A percentile compares a stretch with the other conserved stretches of the same genome.
Evolutionary conservation across 1,139 yeast genomes (phyloP).

Genomic region (Lodderomyces metapsilosis): DNA sequence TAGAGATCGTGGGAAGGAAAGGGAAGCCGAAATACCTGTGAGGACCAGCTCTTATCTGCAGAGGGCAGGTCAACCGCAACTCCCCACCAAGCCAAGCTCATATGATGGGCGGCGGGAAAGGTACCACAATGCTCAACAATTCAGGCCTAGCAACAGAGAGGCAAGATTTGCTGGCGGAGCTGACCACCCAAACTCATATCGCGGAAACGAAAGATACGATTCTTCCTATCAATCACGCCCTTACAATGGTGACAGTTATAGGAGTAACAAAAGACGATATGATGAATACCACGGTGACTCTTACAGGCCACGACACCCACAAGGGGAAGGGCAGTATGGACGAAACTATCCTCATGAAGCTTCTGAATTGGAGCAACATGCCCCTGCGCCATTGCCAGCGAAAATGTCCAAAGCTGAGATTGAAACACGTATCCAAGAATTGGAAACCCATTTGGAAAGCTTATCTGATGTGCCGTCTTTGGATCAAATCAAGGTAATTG

Average conservation of each 20-base stretch:
- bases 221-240: neutral
- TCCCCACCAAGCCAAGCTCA: neutral
- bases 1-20: constrained; percentile 5
- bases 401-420: constrained; percentile 1
- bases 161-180: no score
- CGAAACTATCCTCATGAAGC: constrained; percentile 5
- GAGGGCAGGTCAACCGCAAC: no score
- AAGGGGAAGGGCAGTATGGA: neutral
- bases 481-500: constrained; percentile 32
- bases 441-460: neutral
- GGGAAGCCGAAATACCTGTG: neutral
- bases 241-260: neutral
- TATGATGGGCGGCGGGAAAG: neutral
- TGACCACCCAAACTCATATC: neutral
- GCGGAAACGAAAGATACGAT: neutral
- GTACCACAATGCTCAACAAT: no score
- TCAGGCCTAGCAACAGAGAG: no score
- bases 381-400: neutral
- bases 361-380: neutral
- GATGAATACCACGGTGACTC: neutral
- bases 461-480: neutral
- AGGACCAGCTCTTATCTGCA: neutral
- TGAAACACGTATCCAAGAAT: neutral
- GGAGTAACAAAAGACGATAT: neutral
- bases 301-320: neutral